Evolutionary conservation across 495 filamentous ascomycete genomes (phyloP).

Genomic region (Barbatosphaeria neglecta): DNA sequence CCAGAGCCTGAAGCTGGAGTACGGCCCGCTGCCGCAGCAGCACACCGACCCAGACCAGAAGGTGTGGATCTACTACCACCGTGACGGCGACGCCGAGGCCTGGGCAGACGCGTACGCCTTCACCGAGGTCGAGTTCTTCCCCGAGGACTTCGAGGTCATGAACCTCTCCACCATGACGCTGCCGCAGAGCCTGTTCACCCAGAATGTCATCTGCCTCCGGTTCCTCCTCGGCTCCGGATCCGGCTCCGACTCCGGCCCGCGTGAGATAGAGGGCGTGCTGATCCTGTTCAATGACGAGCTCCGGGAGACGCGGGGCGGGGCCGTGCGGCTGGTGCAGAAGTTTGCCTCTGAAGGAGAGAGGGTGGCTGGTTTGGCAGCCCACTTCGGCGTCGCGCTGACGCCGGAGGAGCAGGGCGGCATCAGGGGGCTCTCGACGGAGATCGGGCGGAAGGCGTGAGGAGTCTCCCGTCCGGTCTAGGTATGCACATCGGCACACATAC

Average conservation of each 20-base stretch:
- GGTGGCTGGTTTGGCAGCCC: constrained; percentile 36
- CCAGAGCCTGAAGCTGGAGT: constrained; percentile 7
- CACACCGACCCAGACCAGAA: constrained; percentile 17
- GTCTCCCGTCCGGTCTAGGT: not conserved
- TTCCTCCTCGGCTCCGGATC: constrained; percentile 32
- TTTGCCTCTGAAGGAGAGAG: constrained; percentile 42
- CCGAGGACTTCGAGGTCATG: constrained; percentile 44
- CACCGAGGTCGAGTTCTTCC: constrained; percentile 29
- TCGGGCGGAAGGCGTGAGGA: constrained; percentile 6
- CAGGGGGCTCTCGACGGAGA: constrained; percentile 35
- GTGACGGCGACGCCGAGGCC: constrained; percentile 3
- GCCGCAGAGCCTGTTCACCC: constrained; percentile 29
- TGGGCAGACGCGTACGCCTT: constrained; percentile 34
- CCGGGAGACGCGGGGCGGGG: constrained; percentile 41
- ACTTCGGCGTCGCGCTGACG: constrained; percentile 43
- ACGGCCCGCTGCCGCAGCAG: constrained; percentile 13
- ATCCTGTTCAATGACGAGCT: constrained; percentile 45
- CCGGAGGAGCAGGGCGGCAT: constrained; percentile 43
- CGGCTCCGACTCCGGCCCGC: constrained; percentile 24
- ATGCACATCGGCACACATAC: too few species aligned
- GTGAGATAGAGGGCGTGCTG: constrained; percentile 18
- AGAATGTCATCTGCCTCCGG: constrained; percentile 23
- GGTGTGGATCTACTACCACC: constrained; percentile 32
- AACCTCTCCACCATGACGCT: constrained; percentile 38
- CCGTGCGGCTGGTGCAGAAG: constrained; percentile 35